Base-by-base conservation (phyloP, 2,329 filamentous ascomycete genomes). In the Emmonsia crescens region DNA sequence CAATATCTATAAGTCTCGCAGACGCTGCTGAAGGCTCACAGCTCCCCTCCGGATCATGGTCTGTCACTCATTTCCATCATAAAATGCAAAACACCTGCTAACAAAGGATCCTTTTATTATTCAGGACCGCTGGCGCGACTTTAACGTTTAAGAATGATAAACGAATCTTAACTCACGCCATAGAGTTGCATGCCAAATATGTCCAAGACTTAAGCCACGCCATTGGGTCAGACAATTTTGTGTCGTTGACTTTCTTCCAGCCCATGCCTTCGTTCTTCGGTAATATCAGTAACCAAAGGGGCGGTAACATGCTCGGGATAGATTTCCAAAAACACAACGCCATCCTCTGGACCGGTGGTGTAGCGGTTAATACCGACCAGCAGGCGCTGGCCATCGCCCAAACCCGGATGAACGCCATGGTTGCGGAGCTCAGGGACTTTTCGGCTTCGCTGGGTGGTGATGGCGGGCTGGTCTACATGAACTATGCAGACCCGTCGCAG, bases 201-300 rank as follows among this genome's bases (percentile, higher is more conserved):
- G 42, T 46, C n/a, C n/a, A 46, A 46, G 19, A 46, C 44, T 2
- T 48, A 62, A 33, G 33, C 59, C 14, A 61, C 56, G 16, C 57
- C 55, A 44, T 40, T 51, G 36, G n/a, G 16, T n/a, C 9, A 42
- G 40, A 58, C 21, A 38, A 38, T 24, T 38, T 57, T 12, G 29
- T 57, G 33, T n/a, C 33, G 12, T 31, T 24, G 10, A 57, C 49
- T 21, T 57, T 68, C 24, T 74, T 74, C 56, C 77, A 81, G 62
- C 75, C 73, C 16, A 71, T 80, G 36, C 75, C 76, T 0, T 36
- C 64, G 6, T 63, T 74, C 3, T 67, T 68, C 3, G 69, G 70
- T 38, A 67, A 74, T 61, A 70, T 72, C 6, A 64, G 69, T 6
- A 63, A 71, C 24, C 73, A 74, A 61, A 67, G 69, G 9, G 63